A percentile compares a stretch with the other conserved stretches of the same genome.
Evolutionary conservation across 1,284 basidiomycete species (phyloP).

Genomic region (Rhodotorula sp.): DNA sequence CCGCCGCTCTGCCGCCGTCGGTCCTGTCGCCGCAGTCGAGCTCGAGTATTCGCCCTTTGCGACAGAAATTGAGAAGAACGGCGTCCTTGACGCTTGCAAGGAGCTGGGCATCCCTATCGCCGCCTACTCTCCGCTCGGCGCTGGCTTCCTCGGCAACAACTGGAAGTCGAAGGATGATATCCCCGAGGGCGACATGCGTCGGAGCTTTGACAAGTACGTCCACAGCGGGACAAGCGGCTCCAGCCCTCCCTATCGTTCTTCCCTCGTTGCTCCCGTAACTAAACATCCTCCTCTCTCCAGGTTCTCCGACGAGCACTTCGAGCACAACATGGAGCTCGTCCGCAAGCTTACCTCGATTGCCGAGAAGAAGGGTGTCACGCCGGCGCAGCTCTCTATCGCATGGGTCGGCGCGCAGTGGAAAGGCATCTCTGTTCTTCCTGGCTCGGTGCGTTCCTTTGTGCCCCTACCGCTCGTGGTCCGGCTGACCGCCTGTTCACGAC

Average conservation of each 20-base stretch:
- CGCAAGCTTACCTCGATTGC: slow-evolving; percentile 55
- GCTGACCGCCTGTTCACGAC: background rate
- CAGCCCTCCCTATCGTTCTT: no score
- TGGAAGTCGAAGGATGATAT: slow-evolving; percentile 58
- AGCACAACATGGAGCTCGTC: slow-evolving; percentile 59
- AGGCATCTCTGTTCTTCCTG: slow-evolving; percentile 48
- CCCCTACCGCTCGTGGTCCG: slow-evolving; percentile 18
- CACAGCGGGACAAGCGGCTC: no score
- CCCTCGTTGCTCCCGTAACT: no score
- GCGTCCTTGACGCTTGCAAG: slow-evolving; percentile 49
- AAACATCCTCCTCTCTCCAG: no score
- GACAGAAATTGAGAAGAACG: slow-evolving; percentile 52
- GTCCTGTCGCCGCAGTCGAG: slow-evolving; percentile 43
- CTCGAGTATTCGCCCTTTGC: slow-evolving; percentile 52
- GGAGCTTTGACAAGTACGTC: slow-evolving; percentile 44
- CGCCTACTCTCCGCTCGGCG: slow-evolving; percentile 61
- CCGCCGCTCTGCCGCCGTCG: slow-evolving; percentile 38
- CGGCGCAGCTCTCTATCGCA: slow-evolving; percentile 60
- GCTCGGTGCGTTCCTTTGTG: slow-evolving; percentile 42
- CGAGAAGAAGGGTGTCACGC: slow-evolving; percentile 54
- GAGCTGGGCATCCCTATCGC: slow-evolving; percentile 58
- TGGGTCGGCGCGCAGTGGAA: slow-evolving; percentile 61
- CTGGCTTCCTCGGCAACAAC: slow-evolving; percentile 62
- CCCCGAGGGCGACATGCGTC: slow-evolving; percentile 50
- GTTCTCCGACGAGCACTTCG: slow-evolving; percentile 57